Conservation (phyloP, 2,329 filamentous ascomycete species). For the Pseudocercospora fuligena region DNA sequence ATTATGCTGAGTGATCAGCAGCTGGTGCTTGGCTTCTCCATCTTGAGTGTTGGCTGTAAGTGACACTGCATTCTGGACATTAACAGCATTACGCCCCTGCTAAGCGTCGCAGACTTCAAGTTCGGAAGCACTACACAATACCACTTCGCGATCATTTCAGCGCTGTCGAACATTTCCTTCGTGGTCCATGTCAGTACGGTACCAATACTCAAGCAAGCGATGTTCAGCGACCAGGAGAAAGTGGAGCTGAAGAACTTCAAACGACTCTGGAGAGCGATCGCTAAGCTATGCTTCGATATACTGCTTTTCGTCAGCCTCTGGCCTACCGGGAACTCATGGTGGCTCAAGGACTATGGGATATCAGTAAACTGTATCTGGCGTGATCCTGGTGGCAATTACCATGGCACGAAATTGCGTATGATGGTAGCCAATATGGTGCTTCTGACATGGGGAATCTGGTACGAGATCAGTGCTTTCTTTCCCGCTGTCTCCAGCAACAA, state of each 20-base stretch:
- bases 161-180: not conserved
- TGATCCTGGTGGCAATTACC: not conserved
- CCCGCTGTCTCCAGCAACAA: not conserved
- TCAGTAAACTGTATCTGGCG: not conserved
- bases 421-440: slow-evolving; percentile 4
- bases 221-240: slow-evolving; percentile 6
- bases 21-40: slow-evolving; percentile 6
- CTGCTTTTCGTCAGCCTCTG: not conserved
- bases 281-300: not conserved
- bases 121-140: slow-evolving; percentile 1
- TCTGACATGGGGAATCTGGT: slow-evolving; percentile 1
- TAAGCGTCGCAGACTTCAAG: not conserved
- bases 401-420: not conserved
- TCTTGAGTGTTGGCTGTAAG: not conserved
- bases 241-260: slow-evolving; percentile 1
- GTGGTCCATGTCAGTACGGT: slow-evolving; percentile 1
- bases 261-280: not conserved
- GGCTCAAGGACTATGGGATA: not conserved
- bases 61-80: not conserved
- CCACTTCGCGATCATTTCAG: slow-evolving; percentile 3
- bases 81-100: not conserved
- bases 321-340: not conserved
- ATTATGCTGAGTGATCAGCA: slow-evolving; percentile 8
- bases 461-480: slow-evolving; percentile 1
- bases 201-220: not conserved